phyloP scores from a whole-genome alignment of 352 stramenopile species.

The Globisporangium splendens region DNA sequence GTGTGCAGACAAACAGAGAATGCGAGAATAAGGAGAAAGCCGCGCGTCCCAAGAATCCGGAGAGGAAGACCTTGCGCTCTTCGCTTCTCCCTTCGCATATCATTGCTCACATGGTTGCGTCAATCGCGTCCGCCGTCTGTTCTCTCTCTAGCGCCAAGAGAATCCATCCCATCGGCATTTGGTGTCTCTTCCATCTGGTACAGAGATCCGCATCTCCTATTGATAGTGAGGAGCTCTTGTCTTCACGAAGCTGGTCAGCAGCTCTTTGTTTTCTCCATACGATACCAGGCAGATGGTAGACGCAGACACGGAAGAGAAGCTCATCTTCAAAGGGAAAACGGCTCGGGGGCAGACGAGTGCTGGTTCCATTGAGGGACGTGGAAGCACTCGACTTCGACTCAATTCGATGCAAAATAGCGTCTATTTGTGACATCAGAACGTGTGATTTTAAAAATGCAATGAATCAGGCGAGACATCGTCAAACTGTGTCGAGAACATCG shows the following conservation, averaged over 20 bases:
- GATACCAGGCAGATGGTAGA: background rate
- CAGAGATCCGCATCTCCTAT: background rate
- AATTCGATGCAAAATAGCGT: background rate
- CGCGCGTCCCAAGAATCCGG: background rate
- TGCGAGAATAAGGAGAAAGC: background rate
- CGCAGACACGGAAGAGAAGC: background rate
- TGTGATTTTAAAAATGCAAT: too few relatives aligned
- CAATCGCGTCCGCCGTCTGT: background rate
- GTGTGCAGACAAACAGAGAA: conserved; percentile 2
- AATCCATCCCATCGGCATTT: background rate
- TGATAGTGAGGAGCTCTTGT: background rate
- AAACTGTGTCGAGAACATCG: too few relatives aligned
- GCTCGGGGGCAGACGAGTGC: background rate
- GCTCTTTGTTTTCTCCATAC: background rate
- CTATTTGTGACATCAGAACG: too few relatives aligned
- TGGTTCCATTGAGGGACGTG: too few relatives aligned
- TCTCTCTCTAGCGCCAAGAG: background rate
- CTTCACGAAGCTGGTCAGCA: background rate
- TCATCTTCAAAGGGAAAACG: background rate
- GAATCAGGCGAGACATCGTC: too few relatives aligned
- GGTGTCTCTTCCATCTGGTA: background rate
- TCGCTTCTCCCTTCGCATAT: background rate
- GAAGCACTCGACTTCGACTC: background rate
- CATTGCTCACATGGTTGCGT: background rate
- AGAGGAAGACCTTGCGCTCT: background rate